Evolutionary conservation across 805 yeast species (phyloP).

Genomic region (Naumovozyma baii): DNA sequence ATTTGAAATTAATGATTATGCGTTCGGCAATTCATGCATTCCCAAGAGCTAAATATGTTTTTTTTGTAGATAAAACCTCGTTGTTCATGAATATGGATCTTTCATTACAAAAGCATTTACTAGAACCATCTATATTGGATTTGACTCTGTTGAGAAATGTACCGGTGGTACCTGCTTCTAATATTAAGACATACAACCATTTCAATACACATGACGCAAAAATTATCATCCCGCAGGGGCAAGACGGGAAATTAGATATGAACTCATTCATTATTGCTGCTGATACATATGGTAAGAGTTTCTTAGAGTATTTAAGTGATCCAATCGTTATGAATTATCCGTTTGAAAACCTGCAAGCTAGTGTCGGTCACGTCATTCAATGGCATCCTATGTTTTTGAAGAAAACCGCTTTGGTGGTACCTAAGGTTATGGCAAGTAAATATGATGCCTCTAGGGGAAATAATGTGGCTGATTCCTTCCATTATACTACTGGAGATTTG

Average conservation of each 20-base stretch:
- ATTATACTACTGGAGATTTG: constrained; percentile 57
- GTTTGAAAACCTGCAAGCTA: constrained; percentile 36
- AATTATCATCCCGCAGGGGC: constrained; percentile 60
- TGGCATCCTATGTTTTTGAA: constrained; percentile 86
- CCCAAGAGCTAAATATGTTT: constrained; percentile 82
- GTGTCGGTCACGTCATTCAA: constrained; percentile 76
- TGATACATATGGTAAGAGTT: constrained; percentile 51
- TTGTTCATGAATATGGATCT: constrained; percentile 63
- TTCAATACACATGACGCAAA: constrained; percentile 45
- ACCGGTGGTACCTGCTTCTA: constrained; percentile 43
- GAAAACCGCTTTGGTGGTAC: constrained; percentile 63
- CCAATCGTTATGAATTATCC: constrained; percentile 56
- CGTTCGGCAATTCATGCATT: constrained; percentile 91
- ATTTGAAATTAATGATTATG: constrained; percentile 30
- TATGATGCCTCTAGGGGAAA: constrained; percentile 31
- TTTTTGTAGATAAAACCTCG: constrained; percentile 77
- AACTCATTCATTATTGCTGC: constrained; percentile 65
- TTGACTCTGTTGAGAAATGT: constrained; percentile 57
- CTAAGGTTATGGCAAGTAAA: constrained; percentile 43
- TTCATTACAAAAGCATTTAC: constrained; percentile 49
- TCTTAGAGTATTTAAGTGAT: constrained; percentile 76
- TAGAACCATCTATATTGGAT: constrained; percentile 51
- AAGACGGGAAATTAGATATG: constrained; percentile 48
- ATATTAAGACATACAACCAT: constrained; percentile 48
- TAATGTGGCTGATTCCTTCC: constrained; percentile 35